phyloP scores from a whole-genome alignment of 768 basidiomycete genomes.

The Cyathus striatus region DNA sequence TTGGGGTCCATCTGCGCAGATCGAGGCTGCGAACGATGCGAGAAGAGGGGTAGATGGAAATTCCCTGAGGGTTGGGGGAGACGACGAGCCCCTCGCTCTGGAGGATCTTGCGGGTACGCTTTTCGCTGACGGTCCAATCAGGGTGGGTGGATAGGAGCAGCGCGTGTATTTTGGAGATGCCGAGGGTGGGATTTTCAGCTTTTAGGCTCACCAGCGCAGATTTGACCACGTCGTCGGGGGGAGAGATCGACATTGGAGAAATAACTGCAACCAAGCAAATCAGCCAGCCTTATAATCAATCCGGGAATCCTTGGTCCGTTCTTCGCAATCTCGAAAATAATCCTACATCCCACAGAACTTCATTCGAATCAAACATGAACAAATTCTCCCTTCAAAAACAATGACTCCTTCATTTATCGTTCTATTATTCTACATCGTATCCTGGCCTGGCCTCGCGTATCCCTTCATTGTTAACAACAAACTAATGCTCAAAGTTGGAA shows the following conservation, averaged over 20 bases:
- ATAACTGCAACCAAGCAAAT: too few species aligned
- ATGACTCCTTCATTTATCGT: too few species aligned
- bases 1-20: slow-evolving; percentile 53
- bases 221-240: slow-evolving; percentile 61
- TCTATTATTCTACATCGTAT: too few species aligned
- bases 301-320: too few species aligned
- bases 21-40: slow-evolving; percentile 60
- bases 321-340: too few species aligned
- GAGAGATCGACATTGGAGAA: slow-evolving; percentile 28
- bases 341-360: too few species aligned
- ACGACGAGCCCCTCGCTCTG: slow-evolving; percentile 50
- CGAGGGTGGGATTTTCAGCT: slow-evolving; percentile 53
- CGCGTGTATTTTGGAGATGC: slow-evolving; percentile 67
- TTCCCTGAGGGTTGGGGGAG: slow-evolving; percentile 8
- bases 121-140: slow-evolving; percentile 80
- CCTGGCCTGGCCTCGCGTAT: too few species aligned
- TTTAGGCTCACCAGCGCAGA: slow-evolving; percentile 50
- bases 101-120: slow-evolving; percentile 69
- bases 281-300: too few species aligned
- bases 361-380: too few species aligned
- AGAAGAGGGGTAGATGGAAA: slow-evolving; percentile 51
- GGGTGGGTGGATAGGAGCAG: slow-evolving; percentile 55
- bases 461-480: too few species aligned
- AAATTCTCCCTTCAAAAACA: too few species aligned
- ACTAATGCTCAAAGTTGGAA: too few species aligned